Evolutionary conservation across 805 yeast genomes (phyloP).

Genomic region (Teunomyces atbi): DNA sequence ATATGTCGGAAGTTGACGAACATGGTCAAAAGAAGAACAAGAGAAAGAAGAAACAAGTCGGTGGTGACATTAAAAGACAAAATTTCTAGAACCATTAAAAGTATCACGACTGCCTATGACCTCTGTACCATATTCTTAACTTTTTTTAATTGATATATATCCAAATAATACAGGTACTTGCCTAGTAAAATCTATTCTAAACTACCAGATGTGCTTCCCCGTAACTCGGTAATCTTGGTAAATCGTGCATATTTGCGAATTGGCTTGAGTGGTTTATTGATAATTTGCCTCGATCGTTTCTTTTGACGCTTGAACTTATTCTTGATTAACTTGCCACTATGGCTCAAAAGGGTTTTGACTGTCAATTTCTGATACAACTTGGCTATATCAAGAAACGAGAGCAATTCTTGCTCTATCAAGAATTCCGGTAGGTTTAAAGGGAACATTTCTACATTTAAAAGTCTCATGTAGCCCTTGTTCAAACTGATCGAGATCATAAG

Average conservation of each 20-base stretch:
- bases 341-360: constrained; percentile 31
- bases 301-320: constrained; percentile 28
- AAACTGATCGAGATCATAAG: constrained; percentile 36
- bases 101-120: not conserved
- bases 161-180: not conserved
- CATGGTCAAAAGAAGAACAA: constrained; percentile 29
- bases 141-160: not conserved
- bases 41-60: constrained; percentile 40
- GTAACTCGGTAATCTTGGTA: constrained; percentile 22
- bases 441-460: constrained; percentile 39
- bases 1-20: constrained; percentile 39
- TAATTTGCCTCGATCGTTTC: constrained; percentile 10
- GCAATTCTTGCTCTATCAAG: constrained; percentile 24
- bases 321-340: constrained; percentile 33
- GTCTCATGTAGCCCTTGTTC: constrained; percentile 30
- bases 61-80: constrained; percentile 37
- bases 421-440: constrained; percentile 34
- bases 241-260: constrained; percentile 21
- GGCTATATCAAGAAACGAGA: constrained; percentile 38
- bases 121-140: not conserved
- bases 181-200: not conserved
- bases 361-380: constrained; percentile 30
- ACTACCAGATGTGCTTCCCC: constrained; percentile 1
- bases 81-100: constrained; percentile 20
- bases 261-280: constrained; percentile 21